Conservation (phyloP, 495 filamentous ascomycete species). For the Aspergillus coremiiformis region DNA sequence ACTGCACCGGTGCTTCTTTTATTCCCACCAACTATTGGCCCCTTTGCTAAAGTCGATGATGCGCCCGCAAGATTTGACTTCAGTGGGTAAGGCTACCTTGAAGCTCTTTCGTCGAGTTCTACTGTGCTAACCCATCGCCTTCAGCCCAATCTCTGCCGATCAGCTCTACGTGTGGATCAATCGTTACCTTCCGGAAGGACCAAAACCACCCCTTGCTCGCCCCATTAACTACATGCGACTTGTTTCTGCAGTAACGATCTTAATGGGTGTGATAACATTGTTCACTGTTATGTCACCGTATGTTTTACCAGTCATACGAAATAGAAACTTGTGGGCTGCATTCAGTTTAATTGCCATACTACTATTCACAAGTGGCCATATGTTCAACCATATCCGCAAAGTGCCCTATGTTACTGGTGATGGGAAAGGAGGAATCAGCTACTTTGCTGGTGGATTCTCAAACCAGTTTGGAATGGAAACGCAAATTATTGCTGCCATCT, state of each 20-base stretch:
- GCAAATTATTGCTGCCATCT: constrained; percentile 90
- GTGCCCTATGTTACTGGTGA: constrained; percentile 91
- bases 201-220: constrained; percentile 67
- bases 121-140: neutral
- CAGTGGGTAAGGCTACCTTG: constrained; percentile 54
- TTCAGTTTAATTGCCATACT: constrained; percentile 83
- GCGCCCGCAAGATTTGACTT: constrained; percentile 84
- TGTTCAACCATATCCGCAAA: constrained; percentile 98
- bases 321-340: constrained; percentile 89
- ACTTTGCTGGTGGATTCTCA: constrained; percentile 90
- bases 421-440: constrained; percentile 76
- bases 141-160: constrained; percentile 67
- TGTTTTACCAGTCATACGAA: constrained; percentile 78
- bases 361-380: constrained; percentile 92
- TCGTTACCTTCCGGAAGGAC: constrained; percentile 66
- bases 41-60: constrained; percentile 60
- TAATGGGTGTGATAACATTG: constrained; percentile 60
- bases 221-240: constrained; percentile 82
- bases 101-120: neutral
- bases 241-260: constrained; percentile 54
- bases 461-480: constrained; percentile 95
- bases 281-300: constrained; percentile 73
- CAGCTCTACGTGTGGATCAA: constrained; percentile 69
- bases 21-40: constrained; percentile 84
- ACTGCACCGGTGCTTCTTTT: constrained; percentile 85